Conservation (phyloP, 164 flowering plant species). For the Santalum album region DNA sequence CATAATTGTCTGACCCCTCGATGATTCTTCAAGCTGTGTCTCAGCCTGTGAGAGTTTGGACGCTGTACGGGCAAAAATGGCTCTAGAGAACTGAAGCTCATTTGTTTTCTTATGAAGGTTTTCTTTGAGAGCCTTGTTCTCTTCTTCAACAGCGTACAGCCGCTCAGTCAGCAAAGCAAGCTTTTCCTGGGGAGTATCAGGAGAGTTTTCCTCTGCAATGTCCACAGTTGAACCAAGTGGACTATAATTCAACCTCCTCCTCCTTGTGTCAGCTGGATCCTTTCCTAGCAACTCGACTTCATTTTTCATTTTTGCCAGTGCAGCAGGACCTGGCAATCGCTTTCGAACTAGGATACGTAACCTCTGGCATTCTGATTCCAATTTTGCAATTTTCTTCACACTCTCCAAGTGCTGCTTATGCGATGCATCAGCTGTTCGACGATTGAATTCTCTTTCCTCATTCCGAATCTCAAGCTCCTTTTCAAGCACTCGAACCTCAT, state of each 20-base stretch:
- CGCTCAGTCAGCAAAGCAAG: not conserved
- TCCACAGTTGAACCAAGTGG: too few relatives aligned
- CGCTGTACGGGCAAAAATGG: not conserved
- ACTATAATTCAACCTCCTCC: too few relatives aligned
- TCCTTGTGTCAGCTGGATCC: too few relatives aligned
- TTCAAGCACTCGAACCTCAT: not conserved
- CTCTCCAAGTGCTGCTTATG: not conserved
- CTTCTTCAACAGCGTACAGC: not conserved
- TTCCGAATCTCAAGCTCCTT: slow-evolving; percentile 5
- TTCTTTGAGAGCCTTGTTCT: not conserved
- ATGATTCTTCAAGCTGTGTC: too few relatives aligned
- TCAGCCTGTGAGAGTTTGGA: not conserved
- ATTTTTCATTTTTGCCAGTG: not conserved
- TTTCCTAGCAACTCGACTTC: not conserved
- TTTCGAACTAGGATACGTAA: not conserved
- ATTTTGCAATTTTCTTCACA: not conserved
- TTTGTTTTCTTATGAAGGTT: not conserved
- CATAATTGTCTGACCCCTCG: too few relatives aligned
- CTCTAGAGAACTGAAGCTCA: not conserved
- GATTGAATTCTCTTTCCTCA: not conserved
- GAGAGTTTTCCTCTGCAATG: not conserved
- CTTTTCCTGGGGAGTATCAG: not conserved
- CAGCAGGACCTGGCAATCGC: slow-evolving; percentile 1
- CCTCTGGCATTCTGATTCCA: slow-evolving; percentile 1
- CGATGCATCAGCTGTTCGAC: not conserved